phyloP scores from a whole-genome alignment of 1,284 basidiomycete genomes.

The Cutaneotrichosporon sp. region DNA sequence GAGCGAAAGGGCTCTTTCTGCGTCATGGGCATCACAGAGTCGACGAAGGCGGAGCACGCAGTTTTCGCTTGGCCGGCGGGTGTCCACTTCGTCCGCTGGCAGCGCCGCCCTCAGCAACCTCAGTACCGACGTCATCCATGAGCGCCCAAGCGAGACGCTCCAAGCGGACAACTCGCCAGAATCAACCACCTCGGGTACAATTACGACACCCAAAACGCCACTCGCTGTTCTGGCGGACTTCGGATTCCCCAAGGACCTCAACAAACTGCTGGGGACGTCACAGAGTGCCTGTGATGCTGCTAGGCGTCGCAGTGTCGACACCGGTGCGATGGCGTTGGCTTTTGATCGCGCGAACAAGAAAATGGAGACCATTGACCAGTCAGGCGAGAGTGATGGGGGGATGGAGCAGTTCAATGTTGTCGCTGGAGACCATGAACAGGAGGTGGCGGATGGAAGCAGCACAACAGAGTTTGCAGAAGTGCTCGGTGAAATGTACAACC shows the following conservation, averaged over 20 bases:
- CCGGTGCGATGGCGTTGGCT: slow-evolving; percentile 74
- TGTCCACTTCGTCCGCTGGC: not conserved
- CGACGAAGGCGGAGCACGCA: slow-evolving; percentile 12
- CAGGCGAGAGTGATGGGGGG: not conserved
- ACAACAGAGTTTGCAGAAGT: slow-evolving; percentile 62
- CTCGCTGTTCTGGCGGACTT: not conserved
- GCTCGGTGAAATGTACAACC: slow-evolving; percentile 71
- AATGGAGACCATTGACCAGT: slow-evolving; percentile 6
- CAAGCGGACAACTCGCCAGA: not conserved
- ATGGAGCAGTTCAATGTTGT: slow-evolving; percentile 9
- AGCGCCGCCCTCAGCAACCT: not conserved
- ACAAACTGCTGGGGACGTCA: not conserved
- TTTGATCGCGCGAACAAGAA: slow-evolving; percentile 53
- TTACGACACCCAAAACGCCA: not conserved
- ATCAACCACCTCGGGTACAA: not conserved
- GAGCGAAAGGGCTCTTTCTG: slow-evolving; percentile 34
- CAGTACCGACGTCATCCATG: not conserved
- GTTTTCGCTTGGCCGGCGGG: not conserved
- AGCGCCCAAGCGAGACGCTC: not conserved
- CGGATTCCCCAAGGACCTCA: not conserved
- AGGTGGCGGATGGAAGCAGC: slow-evolving; percentile 53
- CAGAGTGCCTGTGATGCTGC: slow-evolving; percentile 1
- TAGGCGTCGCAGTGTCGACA: slow-evolving; percentile 70
- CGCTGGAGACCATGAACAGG: slow-evolving; percentile 20
- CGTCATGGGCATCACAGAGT: not conserved